Conservation (phyloP, 495 filamentous ascomycete species). For the Neurospora sp. region DNA sequence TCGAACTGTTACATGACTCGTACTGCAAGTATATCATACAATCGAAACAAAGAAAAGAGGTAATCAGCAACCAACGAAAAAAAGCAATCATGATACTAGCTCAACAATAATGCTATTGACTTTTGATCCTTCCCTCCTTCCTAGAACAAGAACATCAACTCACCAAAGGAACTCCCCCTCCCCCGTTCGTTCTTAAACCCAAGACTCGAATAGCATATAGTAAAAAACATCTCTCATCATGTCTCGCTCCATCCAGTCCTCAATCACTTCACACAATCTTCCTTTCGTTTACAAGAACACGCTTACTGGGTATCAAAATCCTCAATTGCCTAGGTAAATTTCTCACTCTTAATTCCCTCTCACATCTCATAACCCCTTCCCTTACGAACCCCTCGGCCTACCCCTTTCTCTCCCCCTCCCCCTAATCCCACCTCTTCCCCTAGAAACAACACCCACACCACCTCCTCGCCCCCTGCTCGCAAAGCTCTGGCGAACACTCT, state of each 20-base stretch:
- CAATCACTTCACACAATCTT: background rate
- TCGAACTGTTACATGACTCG: background rate
- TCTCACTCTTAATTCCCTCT: background rate
- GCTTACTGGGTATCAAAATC: background rate
- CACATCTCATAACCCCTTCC: background rate
- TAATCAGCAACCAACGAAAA: background rate
- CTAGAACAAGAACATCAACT: background rate
- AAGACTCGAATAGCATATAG: background rate
- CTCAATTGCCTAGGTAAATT: background rate
- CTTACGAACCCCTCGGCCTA: background rate
- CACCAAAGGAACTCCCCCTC: background rate
- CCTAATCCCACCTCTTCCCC: conserved; percentile 2
- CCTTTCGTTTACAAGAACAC: background rate
- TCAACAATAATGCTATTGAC: background rate
- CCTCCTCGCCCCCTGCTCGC: background rate
- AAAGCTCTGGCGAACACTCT: background rate
- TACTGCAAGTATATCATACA: background rate
- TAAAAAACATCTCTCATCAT: background rate
- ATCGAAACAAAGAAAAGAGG: background rate
- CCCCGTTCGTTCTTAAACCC: background rate
- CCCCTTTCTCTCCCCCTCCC: conserved; percentile 8
- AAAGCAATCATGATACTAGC: background rate
- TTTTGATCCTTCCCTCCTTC: background rate
- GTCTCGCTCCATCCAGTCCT: background rate
- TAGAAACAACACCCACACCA: background rate